phyloP scores from a whole-genome alignment of 148 eudicot genomes.

The Fagopyrum esculentum region DNA sequence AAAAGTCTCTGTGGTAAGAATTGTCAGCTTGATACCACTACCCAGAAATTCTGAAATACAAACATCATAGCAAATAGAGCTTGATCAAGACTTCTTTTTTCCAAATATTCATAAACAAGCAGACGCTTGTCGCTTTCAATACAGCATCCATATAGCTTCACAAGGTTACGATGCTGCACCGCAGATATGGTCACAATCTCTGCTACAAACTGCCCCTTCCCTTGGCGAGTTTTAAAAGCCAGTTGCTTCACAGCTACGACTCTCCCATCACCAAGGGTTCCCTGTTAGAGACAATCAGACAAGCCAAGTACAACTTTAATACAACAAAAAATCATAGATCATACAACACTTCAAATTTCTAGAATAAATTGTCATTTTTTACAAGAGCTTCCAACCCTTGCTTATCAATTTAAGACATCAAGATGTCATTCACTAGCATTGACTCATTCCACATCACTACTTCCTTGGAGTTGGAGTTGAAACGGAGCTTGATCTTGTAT shows the following conservation, averaged over 20 bases:
- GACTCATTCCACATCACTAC: neutral
- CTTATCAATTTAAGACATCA: too few relatives aligned
- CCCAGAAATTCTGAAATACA: neutral
- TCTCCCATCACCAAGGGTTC: slow-evolving; percentile 66
- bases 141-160: slow-evolving; percentile 79
- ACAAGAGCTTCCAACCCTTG: neutral
- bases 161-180: slow-evolving; percentile 84
- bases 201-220: slow-evolving; percentile 72
- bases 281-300: slow-evolving; percentile 28
- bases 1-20: neutral
- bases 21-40: neutral
- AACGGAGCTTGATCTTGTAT: neutral
- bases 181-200: slow-evolving; percentile 85
- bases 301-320: neutral
- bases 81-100: slow-evolving; percentile 88
- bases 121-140: slow-evolving; percentile 67
- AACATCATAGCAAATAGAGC: slow-evolving; percentile 55
- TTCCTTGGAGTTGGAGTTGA: neutral
- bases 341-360: neutral
- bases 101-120: slow-evolving; percentile 83
- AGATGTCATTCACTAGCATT: neutral
- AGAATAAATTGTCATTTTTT: too few relatives aligned
- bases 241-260: slow-evolving; percentile 74
- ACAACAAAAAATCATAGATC: neutral
- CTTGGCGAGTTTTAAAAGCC: slow-evolving; percentile 71